Conservation (phyloP, 2,329 filamentous ascomycete genomes). For the Myriosclerotinia duriaeana region DNA sequence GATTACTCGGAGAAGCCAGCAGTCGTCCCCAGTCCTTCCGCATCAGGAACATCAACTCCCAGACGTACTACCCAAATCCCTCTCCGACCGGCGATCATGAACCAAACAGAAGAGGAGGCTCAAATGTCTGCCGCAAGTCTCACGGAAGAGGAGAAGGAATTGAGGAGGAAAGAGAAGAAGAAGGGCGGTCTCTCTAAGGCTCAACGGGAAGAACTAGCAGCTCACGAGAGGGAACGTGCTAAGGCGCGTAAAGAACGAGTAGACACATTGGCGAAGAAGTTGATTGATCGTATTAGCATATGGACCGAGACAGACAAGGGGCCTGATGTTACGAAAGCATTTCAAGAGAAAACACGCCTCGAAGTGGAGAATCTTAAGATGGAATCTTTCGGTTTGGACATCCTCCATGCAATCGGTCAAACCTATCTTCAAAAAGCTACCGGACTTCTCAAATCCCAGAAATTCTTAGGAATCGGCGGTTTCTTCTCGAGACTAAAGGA, state of each 20-base stretch:
- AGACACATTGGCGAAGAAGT: slow-evolving; percentile 76
- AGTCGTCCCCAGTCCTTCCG: slow-evolving; percentile 29
- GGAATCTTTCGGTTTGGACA: slow-evolving; percentile 96
- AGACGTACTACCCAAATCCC: slow-evolving; percentile 54
- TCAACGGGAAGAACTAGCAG: slow-evolving; percentile 86
- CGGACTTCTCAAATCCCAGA: slow-evolving; percentile 87
- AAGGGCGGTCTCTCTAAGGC: slow-evolving; percentile 85
- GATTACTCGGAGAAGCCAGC: slow-evolving; percentile 26
- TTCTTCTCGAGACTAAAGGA: slow-evolving; percentile 95
- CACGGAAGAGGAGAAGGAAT: slow-evolving; percentile 70
- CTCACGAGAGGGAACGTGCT: slow-evolving; percentile 82
- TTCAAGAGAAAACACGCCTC: slow-evolving; percentile 89
- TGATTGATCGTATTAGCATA: slow-evolving; percentile 84
- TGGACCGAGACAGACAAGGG: slow-evolving; percentile 98
- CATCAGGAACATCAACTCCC: slow-evolving; percentile 47
- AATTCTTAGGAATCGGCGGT: slow-evolving; percentile 91
- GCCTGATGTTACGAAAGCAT: slow-evolving; percentile 78
- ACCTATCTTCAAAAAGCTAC: slow-evolving; percentile 88
- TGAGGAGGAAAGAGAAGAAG: slow-evolving; percentile 83
- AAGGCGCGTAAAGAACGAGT: slow-evolving; percentile 87
- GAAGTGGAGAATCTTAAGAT: slow-evolving; percentile 99
- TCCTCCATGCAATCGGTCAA: slow-evolving; percentile 88
- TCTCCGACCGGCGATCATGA: slow-evolving; percentile 82
- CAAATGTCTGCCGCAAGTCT: slow-evolving; percentile 63
- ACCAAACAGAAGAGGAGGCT: slow-evolving; percentile 77